Conservation (phyloP, 805 yeast species). For the Myxozyma neotropica region DNA sequence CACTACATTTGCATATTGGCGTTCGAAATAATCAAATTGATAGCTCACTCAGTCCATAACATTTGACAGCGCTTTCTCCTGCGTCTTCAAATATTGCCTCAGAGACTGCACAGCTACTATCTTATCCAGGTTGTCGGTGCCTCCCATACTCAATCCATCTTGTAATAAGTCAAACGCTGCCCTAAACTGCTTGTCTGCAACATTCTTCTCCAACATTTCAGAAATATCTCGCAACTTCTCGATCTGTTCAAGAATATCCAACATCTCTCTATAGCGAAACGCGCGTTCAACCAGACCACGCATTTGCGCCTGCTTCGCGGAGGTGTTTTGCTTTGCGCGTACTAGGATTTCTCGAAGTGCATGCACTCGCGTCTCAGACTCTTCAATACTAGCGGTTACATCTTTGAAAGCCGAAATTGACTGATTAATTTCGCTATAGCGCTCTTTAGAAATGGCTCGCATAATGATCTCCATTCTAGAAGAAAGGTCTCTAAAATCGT, state of each 20-base stretch:
- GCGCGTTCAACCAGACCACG: constrained; percentile 67
- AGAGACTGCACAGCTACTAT: constrained; percentile 42
- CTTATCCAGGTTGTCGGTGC: constrained; percentile 38
- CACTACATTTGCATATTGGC: too few species aligned
- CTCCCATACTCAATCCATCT: constrained; percentile 45
- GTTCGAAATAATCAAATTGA: too few species aligned
- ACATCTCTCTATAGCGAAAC: constrained; percentile 63
- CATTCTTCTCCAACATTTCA: constrained; percentile 61
- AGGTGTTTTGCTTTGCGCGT: constrained; percentile 53
- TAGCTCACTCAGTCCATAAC: constrained; percentile 12
- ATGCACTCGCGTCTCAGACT: constrained; percentile 62
- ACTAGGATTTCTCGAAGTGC: constrained; percentile 54
- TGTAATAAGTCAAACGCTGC: constrained; percentile 62
- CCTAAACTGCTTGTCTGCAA: constrained; percentile 70
- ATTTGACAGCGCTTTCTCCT: constrained; percentile 20
- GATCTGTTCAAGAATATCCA: constrained; percentile 69
- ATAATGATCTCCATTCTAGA: constrained; percentile 59
- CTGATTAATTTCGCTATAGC: constrained; percentile 81
- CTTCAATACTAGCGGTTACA: constrained; percentile 62
- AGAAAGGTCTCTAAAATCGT: constrained; percentile 66
- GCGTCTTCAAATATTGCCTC: constrained; percentile 30
- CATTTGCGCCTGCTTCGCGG: constrained; percentile 58
- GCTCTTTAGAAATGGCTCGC: constrained; percentile 47
- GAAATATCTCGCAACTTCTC: constrained; percentile 63
- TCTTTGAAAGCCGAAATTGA: constrained; percentile 82